A percentile compares a stretch with the other conserved stretches of the same genome.
These are phyloP conservation scores for Chaetomium globosum DNA, from an alignment of 2,329 filamentous ascomycete genomes.

Conservation along the genomic window DNA sequence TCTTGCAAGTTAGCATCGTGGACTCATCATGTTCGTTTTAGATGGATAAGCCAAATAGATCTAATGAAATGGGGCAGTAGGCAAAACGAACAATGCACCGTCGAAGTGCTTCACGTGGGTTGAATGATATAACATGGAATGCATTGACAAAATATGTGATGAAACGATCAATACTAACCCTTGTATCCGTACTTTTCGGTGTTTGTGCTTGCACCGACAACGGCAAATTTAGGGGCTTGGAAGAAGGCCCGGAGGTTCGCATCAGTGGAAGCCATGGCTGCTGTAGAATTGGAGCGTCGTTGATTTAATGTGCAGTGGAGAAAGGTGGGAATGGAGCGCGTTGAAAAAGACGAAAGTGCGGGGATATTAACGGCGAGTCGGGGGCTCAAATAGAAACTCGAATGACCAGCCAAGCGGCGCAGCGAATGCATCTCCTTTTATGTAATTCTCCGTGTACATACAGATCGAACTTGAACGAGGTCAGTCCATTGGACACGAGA, in stretches of 20 bases:
- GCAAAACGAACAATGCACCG: too few relatives aligned
- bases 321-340: neutral
- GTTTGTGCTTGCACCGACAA: constrained; percentile 87
- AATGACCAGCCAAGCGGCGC: neutral
- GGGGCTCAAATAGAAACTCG: neutral
- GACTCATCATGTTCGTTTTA: too few relatives aligned
- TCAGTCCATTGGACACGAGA: neutral
- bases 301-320: constrained; percentile 15
- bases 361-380: neutral
- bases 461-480: neutral
- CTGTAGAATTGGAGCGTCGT: constrained; percentile 23
- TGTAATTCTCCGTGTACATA: neutral
- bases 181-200: constrained; percentile 85
- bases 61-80: too few relatives aligned
- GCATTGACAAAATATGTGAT: neutral
- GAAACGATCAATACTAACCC: constrained; percentile 55
- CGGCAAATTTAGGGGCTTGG: constrained; percentile 75
- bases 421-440: constrained; percentile 4
- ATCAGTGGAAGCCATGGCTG: constrained; percentile 64
- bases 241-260: constrained; percentile 78
- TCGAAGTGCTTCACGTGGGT: neutral
- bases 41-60: too few relatives aligned
- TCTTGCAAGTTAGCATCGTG: constrained; percentile 2
- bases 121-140: too few relatives aligned
- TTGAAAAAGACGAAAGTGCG: constrained; percentile 5